Base-by-base conservation (phyloP, 202 grass and related monocot genomes). In the Brachypodium distachyon region DNA sequence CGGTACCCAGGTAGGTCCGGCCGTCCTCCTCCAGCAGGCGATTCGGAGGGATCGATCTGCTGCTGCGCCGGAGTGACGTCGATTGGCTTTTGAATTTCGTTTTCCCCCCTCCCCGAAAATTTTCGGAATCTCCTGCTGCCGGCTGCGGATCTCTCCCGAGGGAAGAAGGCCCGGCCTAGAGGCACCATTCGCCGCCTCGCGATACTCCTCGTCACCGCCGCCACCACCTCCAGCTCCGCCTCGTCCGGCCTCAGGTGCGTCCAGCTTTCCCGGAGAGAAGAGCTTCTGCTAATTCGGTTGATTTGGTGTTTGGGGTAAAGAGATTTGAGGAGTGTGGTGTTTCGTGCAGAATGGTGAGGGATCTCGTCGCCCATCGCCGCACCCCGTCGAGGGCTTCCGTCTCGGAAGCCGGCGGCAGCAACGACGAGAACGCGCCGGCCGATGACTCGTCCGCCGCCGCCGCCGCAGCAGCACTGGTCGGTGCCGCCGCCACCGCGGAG, bases 361-460 rank as follows among this genome's bases (percentile, higher is more conserved):
- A 90, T 72, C 57, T 66, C 73, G 49, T 23, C 29, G 52, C 57
- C 5, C 39, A 36, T 4, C 88, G 75, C 76, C 79, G 88, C 4
- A 66, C 76, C 4, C 61, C 69, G 50, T 69, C 38, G 1, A 83
- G 37, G 68, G 61, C 70, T 79, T 69, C 87, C 44, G 5, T 50
- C 52, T 63, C 79, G 62, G 87, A 80, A 58, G 74, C 38, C 3
- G 72, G 67, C n/a, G n/a, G n/a, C n/a, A n/a, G n/a, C 17, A 89
- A 78, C 60, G 88, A 86, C 63, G 86, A 88, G 88, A 90, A 90
- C 80, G 60, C 21, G 22, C 55, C 83, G 61, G 79, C 31, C 2
- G 83, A 80, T 27, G 16, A 18, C 7, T 56, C 71, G 2, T 74
- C 61, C 13, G 27, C 27, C 13, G 60, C 73, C 9, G 26, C 26